These are phyloP conservation scores for Kazachstania africana DNA, from an alignment of 805 yeast genomes.

Conservation along the genomic window DNA sequence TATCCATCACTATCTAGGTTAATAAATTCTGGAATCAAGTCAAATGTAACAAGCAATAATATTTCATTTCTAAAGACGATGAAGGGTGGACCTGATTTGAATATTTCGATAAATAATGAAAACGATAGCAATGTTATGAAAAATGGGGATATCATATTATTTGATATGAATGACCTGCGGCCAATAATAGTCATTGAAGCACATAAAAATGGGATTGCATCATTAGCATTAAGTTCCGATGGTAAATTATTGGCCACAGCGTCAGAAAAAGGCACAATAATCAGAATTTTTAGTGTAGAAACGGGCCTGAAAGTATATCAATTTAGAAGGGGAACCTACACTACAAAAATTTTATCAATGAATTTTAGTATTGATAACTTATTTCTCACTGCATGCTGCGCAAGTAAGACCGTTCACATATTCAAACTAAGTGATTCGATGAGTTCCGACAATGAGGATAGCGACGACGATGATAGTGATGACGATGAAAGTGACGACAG, in stretches of 20 bases:
- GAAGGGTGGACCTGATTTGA: too few relatives aligned
- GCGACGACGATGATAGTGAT: too few relatives aligned
- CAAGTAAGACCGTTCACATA: conserved; percentile 88
- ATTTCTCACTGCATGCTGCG: conserved; percentile 70
- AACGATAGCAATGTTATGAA: conserved; percentile 5
- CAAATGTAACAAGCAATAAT: conserved; percentile 18
- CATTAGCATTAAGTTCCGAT: conserved; percentile 48
- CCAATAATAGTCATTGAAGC: conserved; percentile 63
- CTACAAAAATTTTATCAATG: conserved; percentile 67
- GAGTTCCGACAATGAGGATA: too few relatives aligned
- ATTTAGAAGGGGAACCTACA: conserved; percentile 70
- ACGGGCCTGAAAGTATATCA: conserved; percentile 53
- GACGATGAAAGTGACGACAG: too few relatives aligned
- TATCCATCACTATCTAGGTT: conserved; percentile 62
- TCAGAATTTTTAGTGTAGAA: conserved; percentile 50
- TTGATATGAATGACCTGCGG: conserved; percentile 47
- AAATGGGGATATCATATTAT: conserved; percentile 53
- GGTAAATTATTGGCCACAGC: conserved; percentile 64
- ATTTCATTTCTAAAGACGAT: too few relatives aligned
- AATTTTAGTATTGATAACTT: conserved; percentile 61
- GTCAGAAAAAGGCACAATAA: conserved; percentile 65
- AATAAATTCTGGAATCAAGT: too few relatives aligned
- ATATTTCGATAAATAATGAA: background rate
- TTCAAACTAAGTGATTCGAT: too few relatives aligned
- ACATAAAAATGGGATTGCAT: conserved; percentile 55